Percentiles rank a stretch among this genome's conserved stretches.
Evolutionary conservation across 208 protist genomes (phyloP).

Genomic region (Crithidia thermophila): DNA sequence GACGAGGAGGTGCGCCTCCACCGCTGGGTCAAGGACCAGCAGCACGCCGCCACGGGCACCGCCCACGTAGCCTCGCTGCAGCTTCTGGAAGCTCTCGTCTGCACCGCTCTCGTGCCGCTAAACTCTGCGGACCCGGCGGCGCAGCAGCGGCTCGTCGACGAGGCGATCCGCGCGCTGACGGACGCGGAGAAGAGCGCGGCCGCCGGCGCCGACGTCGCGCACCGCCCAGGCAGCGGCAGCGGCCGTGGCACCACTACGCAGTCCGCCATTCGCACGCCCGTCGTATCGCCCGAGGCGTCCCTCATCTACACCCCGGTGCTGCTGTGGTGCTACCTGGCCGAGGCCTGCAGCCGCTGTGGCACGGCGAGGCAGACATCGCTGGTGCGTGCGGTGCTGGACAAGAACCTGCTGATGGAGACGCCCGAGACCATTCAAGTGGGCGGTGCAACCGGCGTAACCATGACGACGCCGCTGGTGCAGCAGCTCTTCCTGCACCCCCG

Average conservation of each 20-base stretch:
- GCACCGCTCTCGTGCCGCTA: conserved; percentile 48
- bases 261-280: neutral
- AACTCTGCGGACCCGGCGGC: conserved; percentile 28
- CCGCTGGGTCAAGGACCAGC: conserved; percentile 41
- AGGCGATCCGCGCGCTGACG: conserved; percentile 46
- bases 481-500: conserved; percentile 21
- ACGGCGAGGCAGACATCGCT: conserved; percentile 20
- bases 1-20: conserved; percentile 62
- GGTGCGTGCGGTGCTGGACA: conserved; percentile 23
- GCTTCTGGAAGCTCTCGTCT: conserved; percentile 58
- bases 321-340: conserved; percentile 55
- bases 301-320: conserved; percentile 39
- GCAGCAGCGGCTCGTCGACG: conserved; percentile 45
- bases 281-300: neutral
- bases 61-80: conserved; percentile 38
- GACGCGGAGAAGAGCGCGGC: conserved; percentile 7
- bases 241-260: neutral
- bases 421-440: conserved; percentile 3
- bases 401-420: conserved; percentile 10
- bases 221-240: conserved; percentile 7
- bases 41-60: conserved; percentile 10
- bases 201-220: neutral
- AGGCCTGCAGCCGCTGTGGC: conserved; percentile 23
- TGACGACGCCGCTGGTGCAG: conserved; percentile 37
- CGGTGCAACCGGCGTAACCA: neutral